Base-by-base conservation (phyloP, 106 monocot species). In the Iris macrosiphon region DNA sequence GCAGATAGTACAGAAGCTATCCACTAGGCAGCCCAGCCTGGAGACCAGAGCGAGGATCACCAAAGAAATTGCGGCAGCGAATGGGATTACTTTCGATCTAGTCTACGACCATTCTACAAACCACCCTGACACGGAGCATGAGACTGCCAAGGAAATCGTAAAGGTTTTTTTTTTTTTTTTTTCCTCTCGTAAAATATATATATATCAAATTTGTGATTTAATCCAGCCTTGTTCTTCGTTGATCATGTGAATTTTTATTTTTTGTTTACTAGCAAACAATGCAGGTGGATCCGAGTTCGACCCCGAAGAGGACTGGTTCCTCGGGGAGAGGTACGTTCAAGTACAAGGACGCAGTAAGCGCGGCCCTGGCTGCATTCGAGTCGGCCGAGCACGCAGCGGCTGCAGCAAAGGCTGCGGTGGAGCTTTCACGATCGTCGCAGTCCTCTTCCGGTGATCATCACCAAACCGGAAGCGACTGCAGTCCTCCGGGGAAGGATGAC, bases 321-420 rank as follows among this genome's bases (percentile, higher is more conserved):
- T 59, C 41, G 22, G 20, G 4, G 9, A 27, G 16, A 7, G 19
- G 37, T 6, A 12, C 15, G 27, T 54, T 39, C 29, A 64, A 51
- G 29, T 77, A 84, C 60, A 72, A 62, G 53, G 87, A 93, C 40
- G 83, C 65, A n/a, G 63, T 31, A 9, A 71, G 68, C 20, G 93
- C 87, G 7, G 83, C 93, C 2, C 77, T 72, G 57, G 93, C 80
- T 0, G 93, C 93, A 19, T 93, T 69, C 34, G 60, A 83, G 46
- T 83, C 77, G 1, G 93, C 93, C 0, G 75, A 76, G 0, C 67
- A 57, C 31, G 93, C 88, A 3, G 94, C 85, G 0, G 78, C 63
- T 0, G 94, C 94, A 4, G 88, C 84, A 15, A 81, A 61, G 52
- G 75, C 65, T 1, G 88, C 81, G 0, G 67, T 76, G 10, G 81